Base-by-base conservation (phyloP, 768 basidiomycete species). In the Russula virescens region DNA sequence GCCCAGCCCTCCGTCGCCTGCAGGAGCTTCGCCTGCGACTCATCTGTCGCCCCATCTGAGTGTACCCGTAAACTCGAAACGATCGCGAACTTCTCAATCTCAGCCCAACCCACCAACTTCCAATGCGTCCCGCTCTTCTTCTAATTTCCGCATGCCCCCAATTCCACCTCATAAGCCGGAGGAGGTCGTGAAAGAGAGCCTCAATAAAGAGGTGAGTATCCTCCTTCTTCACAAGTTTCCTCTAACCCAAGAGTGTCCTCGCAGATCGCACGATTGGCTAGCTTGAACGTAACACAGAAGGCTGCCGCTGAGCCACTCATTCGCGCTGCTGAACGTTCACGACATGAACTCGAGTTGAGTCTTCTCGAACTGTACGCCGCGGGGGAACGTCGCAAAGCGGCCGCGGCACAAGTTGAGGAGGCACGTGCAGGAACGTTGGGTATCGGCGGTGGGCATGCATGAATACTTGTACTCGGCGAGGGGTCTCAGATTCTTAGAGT, bases 381-480 rank as follows among this genome's bases (percentile, higher is more conserved):
- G 19, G 83, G 84, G 75, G 74, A 75, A 57, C 79, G 86, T 57
- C 80, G 86, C 58, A 80, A 76, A 66, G 75, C 83, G 21, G 83
- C 86, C 25, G 82, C 82, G 59, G 67, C 67, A 65, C 86, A 86
- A 65, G 72, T 86, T 61, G 84, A 87, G 71, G 81, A 80, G 72
- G 87, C 87, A 60, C 78, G 80, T 23, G 74, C 73, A 43, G 88
- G 88, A n/a, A 71, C 75, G 60, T 75, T 88, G 57, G 88, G 87
- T 18, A 26, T 66, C 8, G 61, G 64, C 34, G 55, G 53, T 47
- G 55, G 55, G 25, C 55, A 45, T 31, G 58, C 51, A n/a, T n/a
- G n/a, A n/a, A n/a, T n/a, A n/a, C n/a, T n/a, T n/a, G 23, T 38
- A 55, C 26, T 53, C 56, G 25, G 50, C 45, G 9, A 51, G 13